Conservation (phyloP, 345 rosid species). For the Eucalyptus caleyi region DNA sequence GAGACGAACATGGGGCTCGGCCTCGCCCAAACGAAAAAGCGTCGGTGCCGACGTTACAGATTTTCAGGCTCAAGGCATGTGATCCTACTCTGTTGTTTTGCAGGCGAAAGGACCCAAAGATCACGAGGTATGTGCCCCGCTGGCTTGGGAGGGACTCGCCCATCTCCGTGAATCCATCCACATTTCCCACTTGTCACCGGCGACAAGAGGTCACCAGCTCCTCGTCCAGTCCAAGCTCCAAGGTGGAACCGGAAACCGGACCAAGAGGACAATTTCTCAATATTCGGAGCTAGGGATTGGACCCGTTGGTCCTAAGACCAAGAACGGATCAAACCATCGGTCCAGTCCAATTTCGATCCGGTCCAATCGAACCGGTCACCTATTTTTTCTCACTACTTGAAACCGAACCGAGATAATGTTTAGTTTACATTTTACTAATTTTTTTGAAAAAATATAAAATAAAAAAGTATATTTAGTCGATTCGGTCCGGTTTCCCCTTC, state of each 20-base stretch:
- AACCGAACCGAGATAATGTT: no score
- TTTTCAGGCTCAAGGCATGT: neutral
- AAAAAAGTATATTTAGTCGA: no score
- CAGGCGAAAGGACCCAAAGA: neutral
- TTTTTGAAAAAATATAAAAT: no score
- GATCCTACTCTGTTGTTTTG: neutral
- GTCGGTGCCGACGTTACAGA: neutral
- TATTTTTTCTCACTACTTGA: no score
- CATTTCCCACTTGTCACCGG: neutral
- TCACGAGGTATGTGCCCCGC: neutral
- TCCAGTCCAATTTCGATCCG: rapidly evolving
- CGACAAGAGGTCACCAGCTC: no score
- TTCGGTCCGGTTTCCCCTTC: rapidly evolving
- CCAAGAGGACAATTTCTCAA: rapidly evolving
- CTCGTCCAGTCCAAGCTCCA: no score
- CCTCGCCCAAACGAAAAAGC: neutral
- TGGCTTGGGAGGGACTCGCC: neutral
- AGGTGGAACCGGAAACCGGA: rapidly evolving
- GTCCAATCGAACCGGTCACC: rapidly evolving
- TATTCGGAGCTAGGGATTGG: rapidly evolving
- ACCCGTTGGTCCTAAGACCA: rapidly evolving
- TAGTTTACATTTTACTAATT: no score
- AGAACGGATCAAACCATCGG: rapidly evolving
- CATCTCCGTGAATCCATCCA: neutral
- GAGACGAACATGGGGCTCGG: neutral